phyloP scores from a whole-genome alignment of 202 grass and related monocot genomes.

The Panicum hallii region DNA sequence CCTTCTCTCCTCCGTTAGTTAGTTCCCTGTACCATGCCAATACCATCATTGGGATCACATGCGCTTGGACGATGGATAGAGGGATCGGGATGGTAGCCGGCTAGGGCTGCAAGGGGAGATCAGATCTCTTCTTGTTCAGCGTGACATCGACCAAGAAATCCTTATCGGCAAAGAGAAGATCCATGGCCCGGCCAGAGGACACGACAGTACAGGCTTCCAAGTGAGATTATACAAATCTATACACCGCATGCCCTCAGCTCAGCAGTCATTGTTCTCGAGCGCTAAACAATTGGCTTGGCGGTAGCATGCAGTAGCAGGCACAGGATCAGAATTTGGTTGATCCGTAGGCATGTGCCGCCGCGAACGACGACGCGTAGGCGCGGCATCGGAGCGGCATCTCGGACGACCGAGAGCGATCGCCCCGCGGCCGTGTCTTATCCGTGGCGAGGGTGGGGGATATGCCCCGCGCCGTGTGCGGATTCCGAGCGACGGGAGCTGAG shows the following conservation, averaged over 20 bases:
- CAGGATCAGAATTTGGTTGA: background rate
- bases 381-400: background rate
- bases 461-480: background rate
- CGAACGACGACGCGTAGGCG: background rate
- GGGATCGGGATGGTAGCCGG: too few relatives aligned
- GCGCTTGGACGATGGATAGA: constrained; percentile 9
- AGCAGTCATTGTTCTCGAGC: background rate
- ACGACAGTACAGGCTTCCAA: constrained; percentile 40
- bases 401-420: too few relatives aligned
- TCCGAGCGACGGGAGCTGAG: background rate
- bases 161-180: background rate
- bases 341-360: constrained; percentile 14
- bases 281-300: background rate
- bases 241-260: background rate
- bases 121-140: background rate
- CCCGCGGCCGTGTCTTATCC: background rate
- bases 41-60: constrained; percentile 39
- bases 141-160: constrained; percentile 41
- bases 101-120: too few relatives aligned
- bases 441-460: background rate
- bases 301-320: background rate
- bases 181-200: background rate
- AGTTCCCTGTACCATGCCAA: background rate
- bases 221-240: background rate
- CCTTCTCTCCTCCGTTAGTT: background rate